phyloP scores from a whole-genome alignment of 352 stramenopile genomes.

The Pythium guiyangense region DNA sequence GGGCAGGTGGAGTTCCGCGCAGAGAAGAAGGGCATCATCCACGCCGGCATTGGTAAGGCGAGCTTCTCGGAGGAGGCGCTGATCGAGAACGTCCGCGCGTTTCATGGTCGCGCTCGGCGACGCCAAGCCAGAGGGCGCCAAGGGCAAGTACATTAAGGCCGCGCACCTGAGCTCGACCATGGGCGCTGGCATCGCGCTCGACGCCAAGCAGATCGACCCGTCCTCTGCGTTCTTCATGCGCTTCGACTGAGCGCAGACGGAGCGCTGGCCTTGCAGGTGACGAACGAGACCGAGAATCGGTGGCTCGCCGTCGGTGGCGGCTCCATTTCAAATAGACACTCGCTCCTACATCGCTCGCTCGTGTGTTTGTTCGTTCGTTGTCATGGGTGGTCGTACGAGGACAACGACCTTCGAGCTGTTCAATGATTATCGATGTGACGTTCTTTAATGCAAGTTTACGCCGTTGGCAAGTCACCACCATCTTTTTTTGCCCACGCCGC shows the following conservation, averaged over 20 bases:
- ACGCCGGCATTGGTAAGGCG: slow-evolving; percentile 86
- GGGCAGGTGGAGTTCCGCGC: slow-evolving; percentile 88
- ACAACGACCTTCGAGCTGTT: no score
- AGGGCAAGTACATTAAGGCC: slow-evolving; percentile 93
- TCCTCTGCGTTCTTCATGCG: slow-evolving; percentile 82
- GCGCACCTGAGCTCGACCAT: slow-evolving; percentile 85
- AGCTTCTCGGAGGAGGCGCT: slow-evolving; percentile 88
- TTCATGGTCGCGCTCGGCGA: slow-evolving; percentile 91
- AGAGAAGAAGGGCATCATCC: slow-evolving; percentile 89
- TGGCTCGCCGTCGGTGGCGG: no score
- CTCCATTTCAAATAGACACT: no score
- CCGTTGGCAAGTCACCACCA: no score
- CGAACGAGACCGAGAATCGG: background rate
- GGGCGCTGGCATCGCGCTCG: slow-evolving; percentile 70
- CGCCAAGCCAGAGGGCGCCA: slow-evolving; percentile 90
- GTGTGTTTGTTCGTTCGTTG: no score
- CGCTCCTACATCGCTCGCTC: no score
- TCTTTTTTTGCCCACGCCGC: no score
- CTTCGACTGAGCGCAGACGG: slow-evolving; percentile 50
- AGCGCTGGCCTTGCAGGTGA: background rate
- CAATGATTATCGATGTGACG: no score
- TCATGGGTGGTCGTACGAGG: no score
- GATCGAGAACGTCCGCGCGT: slow-evolving; percentile 89
- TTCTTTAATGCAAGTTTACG: no score
- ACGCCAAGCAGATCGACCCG: slow-evolving; percentile 83